Evolutionary conservation across 1,139 yeast genomes (phyloP), one percentile per base, ranked within the genome.

Genomic region (Yamadazyma atmosphaerica): DNA sequence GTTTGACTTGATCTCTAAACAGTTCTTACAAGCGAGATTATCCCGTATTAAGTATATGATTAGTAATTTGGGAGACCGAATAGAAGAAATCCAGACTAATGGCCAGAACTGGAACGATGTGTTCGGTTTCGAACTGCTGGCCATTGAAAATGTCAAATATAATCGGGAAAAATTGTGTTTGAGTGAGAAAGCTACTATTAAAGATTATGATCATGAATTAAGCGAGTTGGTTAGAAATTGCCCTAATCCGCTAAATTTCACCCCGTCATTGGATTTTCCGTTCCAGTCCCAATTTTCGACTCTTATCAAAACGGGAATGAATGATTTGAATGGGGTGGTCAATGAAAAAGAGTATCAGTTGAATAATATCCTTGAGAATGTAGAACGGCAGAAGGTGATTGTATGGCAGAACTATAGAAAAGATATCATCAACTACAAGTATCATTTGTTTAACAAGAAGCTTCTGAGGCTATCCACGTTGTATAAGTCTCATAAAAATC

Each of bases 101-200:
- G 72, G 68, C 25, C 54, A 56, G 35, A 52, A 54, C 24, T 72
- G 77, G 77, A 45, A 51, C 18, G 58, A 60, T 35, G 54, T 65
- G 8, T 65, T 54, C 46, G 52, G 50, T 26, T 60, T 56, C 39
- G 74, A 68, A 46, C 49, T 61, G n/a, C 67, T 63, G 31, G 56
- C 66, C 21, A 63, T 71, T 26, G 56, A 61, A 32, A 53, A 51
- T 31, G 57, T 70, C 30, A 61, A 56, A 42, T 56, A 58, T 37
- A 61, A 59, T 38, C 58, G 64, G n/a, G 76, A 70, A 45, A 61
- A 61, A 40, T 43, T 56, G 22, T 63, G 45, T 33, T 44, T 38
- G 16, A 28, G 28, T 15, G 36, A 34, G 12, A 33, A 36, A 5
- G 22, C 14, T 18, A 24, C 39, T 15, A 44, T 60, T 18, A 56